Conservation (phyloP, 2,329 filamentous ascomycete species). For the Colletotrichum sp. region DNA sequence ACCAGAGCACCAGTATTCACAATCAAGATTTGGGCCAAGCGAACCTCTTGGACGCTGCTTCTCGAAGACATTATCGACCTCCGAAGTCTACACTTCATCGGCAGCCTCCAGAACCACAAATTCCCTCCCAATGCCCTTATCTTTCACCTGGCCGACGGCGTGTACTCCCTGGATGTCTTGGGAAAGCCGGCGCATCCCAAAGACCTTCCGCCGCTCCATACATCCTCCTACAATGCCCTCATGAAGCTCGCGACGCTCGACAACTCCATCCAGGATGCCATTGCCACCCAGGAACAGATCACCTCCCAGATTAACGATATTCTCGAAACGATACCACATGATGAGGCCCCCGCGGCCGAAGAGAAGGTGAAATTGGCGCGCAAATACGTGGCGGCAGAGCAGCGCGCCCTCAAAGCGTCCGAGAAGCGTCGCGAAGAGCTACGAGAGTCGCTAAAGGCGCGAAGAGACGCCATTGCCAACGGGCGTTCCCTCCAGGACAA, state of each 20-base stretch:
- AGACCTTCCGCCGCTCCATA: constrained; percentile 57
- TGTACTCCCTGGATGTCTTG: constrained; percentile 81
- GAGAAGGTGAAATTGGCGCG: constrained; percentile 54
- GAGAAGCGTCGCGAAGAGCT: constrained; percentile 71
- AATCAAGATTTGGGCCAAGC: constrained; percentile 77
- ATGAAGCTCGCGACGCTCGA: constrained; percentile 90
- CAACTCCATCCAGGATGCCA: constrained; percentile 87
- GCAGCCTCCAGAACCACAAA: constrained; percentile 70
- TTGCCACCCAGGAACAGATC: constrained; percentile 76
- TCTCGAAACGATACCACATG: constrained; percentile 44
- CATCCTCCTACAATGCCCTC: constrained; percentile 84
- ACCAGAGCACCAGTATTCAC: constrained; percentile 70
- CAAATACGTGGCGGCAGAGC: constrained; percentile 66
- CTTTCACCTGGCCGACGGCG: constrained; percentile 84
- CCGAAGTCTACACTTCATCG: constrained; percentile 78
- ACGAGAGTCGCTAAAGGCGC: constrained; percentile 65
- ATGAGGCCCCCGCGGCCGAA: constrained; percentile 52
- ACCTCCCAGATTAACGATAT: constrained; percentile 78
- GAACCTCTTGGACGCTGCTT: constrained; percentile 65
- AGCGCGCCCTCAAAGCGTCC: constrained; percentile 67
- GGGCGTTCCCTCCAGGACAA: constrained; percentile 66
- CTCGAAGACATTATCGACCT: constrained; percentile 77
- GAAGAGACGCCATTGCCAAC: constrained; percentile 70
- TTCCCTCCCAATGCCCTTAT: constrained; percentile 84
- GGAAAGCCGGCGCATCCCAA: constrained; percentile 55